These are phyloP conservation scores for Teunomyces funiuensis DNA, from an alignment of 805 yeast species.

Conservation along the genomic window DNA sequence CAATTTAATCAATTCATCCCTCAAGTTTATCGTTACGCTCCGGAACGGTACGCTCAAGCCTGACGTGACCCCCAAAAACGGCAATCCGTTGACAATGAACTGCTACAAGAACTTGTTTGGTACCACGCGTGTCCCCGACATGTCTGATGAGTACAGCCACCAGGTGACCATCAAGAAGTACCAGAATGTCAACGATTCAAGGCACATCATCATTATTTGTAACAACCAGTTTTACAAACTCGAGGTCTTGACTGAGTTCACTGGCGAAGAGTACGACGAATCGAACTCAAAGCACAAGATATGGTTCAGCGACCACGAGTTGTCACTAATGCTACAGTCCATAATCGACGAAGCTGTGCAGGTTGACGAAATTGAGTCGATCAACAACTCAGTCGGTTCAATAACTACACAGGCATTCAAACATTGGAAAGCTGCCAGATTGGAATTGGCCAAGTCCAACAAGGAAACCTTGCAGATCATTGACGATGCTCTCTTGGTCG, in stretches of 20 bases:
- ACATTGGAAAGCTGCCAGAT: conserved; percentile 49
- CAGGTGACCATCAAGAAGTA: conserved; percentile 41
- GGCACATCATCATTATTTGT: conserved; percentile 51
- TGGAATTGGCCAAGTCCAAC: conserved; percentile 42
- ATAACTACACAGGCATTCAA: conserved; percentile 54
- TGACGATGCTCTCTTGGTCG: conserved; percentile 52
- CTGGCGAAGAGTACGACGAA: conserved; percentile 19
- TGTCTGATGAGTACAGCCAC: conserved; percentile 17
- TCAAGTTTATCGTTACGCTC: conserved; percentile 63
- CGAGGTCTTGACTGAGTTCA: conserved; percentile 44
- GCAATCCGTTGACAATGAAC: conserved; percentile 60
- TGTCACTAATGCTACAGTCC: conserved; percentile 42
- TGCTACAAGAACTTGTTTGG: conserved; percentile 70
- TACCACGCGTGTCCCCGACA: conserved; percentile 53
- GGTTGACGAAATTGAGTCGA: conserved; percentile 37
- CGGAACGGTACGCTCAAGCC: conserved; percentile 54
- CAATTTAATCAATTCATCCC: conserved; percentile 60
- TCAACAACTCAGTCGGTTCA: conserved; percentile 51
- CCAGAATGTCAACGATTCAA: conserved; percentile 32
- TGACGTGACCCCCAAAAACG: conserved; percentile 54
- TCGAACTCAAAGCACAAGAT: conserved; percentile 32
- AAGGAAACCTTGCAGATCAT: conserved; percentile 34
- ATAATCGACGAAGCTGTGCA: conserved; percentile 40
- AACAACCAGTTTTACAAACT: conserved; percentile 51
- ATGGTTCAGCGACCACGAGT: conserved; percentile 55